Evolutionary conservation across 352 stramenopile species (phyloP), one percentile per base, ranked within the genome.

Genomic region (Phytophthora hibernalis): DNA sequence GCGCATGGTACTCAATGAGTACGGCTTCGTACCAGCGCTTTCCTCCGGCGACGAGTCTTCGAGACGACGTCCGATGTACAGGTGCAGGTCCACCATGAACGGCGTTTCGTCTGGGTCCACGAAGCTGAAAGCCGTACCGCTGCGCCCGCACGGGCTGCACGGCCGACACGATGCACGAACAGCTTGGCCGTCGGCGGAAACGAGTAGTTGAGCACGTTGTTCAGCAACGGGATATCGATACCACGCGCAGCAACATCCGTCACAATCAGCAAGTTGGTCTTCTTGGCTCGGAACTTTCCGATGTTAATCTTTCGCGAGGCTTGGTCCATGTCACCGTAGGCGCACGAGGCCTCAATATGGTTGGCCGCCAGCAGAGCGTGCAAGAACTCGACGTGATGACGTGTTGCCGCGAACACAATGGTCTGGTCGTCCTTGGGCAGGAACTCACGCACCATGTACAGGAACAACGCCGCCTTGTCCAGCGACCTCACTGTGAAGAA

Each of bases 321-420:
- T 60, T 92, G 85, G 64, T 98, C 96, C 96, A 98, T 98, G 57
- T 95, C 83, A 64, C 96, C 96, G 70, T 98, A 98, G 13, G 98
- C 90, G 54, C 87, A 87, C 33, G 85, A 97, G 52, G 85, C 93
- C 5, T 96, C 81, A 42, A 97, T 92, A 56, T 89, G 80, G 65
- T 89, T 85, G 11, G 91, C 86, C 7, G 73, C 76, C 7, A 98
- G 72, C 20, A 99, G 66, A n/a, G 95, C 93, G 60, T 98, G 89
- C n/a, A 99, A 66, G 57, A 99, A 99, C 77, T 99, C 98, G 9
- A 98, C 97, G 78, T 99, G 97, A 77, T 99, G 97, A 20, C 96
- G 82, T 24, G 98, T 99, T 7, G 98, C 97, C 4, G 95, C 95
- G 71, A 99, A 99, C 30, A 99, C 92, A 35, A 99, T 97, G 15